Conservation (phyloP, 139 green algal species). For the Picochlorum sp. region DNA sequence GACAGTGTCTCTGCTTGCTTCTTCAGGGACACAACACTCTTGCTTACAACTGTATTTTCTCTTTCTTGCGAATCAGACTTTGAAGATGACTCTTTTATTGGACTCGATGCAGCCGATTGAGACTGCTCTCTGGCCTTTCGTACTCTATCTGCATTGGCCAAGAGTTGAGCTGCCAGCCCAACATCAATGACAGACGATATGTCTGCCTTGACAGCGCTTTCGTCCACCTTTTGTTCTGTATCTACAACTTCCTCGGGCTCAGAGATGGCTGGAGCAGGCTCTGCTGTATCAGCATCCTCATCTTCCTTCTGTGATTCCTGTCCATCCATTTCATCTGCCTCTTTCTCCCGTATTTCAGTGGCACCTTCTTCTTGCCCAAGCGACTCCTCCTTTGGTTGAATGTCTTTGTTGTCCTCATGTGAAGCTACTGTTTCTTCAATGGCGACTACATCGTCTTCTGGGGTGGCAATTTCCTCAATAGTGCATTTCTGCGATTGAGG, state of each 20-base stretch:
- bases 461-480: background rate
- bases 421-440: too few relatives aligned
- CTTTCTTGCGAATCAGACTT: background rate
- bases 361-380: too few relatives aligned
- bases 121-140: background rate
- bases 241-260: too few relatives aligned
- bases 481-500: background rate
- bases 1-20: background rate
- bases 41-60: background rate
- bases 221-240: too few relatives aligned
- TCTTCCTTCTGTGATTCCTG: too few relatives aligned
- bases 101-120: background rate
- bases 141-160: conserved; percentile 2
- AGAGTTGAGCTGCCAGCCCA: background rate
- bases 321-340: too few relatives aligned
- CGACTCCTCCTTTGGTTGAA: too few relatives aligned
- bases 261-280: too few relatives aligned
- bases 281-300: too few relatives aligned
- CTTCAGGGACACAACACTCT: background rate
- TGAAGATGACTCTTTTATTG: too few relatives aligned
- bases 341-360: too few relatives aligned
- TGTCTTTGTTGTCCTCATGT: too few relatives aligned
- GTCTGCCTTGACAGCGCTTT: background rate
- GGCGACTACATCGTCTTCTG: background rate
- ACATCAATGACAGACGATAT: background rate